Percentiles rank a stretch among this genome's conserved stretches.
Evolutionary conservation across 176 grass and related monocot genomes (phyloP).

Genomic region (Paspalum notatum): DNA sequence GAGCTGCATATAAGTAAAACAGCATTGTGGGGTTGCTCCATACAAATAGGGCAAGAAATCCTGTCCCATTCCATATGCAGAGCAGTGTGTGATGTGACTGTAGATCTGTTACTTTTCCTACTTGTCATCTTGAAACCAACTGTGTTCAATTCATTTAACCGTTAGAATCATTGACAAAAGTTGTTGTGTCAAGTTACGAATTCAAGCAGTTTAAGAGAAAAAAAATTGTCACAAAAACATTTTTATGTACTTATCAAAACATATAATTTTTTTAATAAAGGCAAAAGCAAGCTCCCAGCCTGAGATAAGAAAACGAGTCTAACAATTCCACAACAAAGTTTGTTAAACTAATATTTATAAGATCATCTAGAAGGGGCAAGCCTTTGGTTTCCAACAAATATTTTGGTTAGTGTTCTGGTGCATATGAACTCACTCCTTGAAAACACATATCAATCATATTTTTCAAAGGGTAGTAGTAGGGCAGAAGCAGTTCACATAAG

Average conservation of each 20-base stretch:
- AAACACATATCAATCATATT: neutral
- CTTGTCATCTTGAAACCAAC: conserved; percentile 84
- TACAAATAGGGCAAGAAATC: conserved; percentile 95
- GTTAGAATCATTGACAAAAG: conserved; percentile 60
- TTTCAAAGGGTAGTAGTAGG: neutral
- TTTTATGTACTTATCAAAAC: neutral
- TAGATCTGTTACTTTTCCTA: conserved; percentile 67
- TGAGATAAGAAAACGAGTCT: neutral
- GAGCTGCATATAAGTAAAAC: conserved; percentile 93
- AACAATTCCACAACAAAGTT: neutral
- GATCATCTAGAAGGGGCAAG: neutral
- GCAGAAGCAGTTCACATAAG: neutral
- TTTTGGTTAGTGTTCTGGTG: conserved; percentile 14
- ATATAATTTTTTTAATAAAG: conserved; percentile 6
- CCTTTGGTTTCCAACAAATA: conserved; percentile 9
- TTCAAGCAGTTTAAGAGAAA: conserved; percentile 25
- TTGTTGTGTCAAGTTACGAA: conserved; percentile 39
- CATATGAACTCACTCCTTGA: neutral
- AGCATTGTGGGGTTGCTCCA: conserved; percentile 99
- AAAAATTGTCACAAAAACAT: conserved; percentile 15
- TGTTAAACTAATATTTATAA: neutral
- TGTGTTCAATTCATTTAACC: conserved; percentile 58
- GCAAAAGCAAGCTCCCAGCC: neutral
- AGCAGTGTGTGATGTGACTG: conserved; percentile 56
- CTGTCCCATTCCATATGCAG: conserved; percentile 97